These are phyloP conservation scores for Daldinia loculata DNA, from an alignment of 495 filamentous ascomycete species.

Conservation along the genomic window DNA sequence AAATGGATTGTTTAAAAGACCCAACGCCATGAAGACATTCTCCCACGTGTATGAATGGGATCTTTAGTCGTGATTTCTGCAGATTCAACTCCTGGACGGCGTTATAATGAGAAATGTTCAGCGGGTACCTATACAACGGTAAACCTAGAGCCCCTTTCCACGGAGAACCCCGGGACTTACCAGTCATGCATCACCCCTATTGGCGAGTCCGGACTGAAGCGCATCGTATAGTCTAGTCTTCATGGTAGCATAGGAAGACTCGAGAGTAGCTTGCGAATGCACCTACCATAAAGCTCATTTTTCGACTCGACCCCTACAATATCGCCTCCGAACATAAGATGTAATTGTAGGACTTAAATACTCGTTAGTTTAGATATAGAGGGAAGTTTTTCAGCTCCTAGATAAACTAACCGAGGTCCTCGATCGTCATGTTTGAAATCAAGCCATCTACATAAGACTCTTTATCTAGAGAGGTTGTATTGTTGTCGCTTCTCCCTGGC, in stretches of 20 bases:
- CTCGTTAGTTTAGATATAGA: constrained; percentile 3
- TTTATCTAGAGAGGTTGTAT: constrained; percentile 19
- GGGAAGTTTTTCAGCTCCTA: background rate
- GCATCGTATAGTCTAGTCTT: constrained; percentile 46
- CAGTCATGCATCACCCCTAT: constrained; percentile 48
- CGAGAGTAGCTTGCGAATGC: background rate
- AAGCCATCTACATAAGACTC: constrained; percentile 36
- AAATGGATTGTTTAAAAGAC: constrained; percentile 53
- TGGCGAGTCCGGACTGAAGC: constrained; percentile 44
- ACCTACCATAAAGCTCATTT: constrained; percentile 52
- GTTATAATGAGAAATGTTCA: constrained; percentile 52
- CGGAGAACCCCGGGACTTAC: constrained; percentile 8
- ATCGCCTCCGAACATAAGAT: constrained; percentile 56
- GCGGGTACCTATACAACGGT: constrained; percentile 44
- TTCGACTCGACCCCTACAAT: constrained; percentile 52
- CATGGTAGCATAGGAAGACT: constrained; percentile 12
- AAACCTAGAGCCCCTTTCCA: background rate
- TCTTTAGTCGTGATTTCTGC: constrained; percentile 44
- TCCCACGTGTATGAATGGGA: constrained; percentile 51
- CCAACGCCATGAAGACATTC: constrained; percentile 56
- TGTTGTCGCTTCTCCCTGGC: background rate
- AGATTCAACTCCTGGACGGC: constrained; percentile 49
- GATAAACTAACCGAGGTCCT: constrained; percentile 40
- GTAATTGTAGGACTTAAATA: constrained; percentile 48
- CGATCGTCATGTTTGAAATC: constrained; percentile 45